These are phyloP conservation scores for Coprinopsis strossmayeri DNA, from an alignment of 768 basidiomycete genomes.

Conservation along the genomic window DNA sequence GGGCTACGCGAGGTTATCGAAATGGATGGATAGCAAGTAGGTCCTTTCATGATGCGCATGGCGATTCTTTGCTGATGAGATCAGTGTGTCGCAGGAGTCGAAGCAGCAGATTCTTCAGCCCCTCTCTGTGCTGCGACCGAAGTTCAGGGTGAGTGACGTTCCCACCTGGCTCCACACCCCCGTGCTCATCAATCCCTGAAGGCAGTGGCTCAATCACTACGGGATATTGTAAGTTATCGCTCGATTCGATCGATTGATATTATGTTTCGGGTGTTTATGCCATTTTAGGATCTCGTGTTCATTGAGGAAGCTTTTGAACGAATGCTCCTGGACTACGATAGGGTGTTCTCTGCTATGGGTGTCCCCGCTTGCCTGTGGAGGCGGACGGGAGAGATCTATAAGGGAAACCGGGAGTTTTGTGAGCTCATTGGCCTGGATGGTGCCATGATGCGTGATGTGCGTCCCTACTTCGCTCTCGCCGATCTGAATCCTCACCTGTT, in stretches of 20 bases:
- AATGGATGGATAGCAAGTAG: slow-evolving; percentile 95
- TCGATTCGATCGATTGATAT: neutral
- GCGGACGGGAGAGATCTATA: slow-evolving; percentile 97
- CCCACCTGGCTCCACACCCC: slow-evolving; percentile 3
- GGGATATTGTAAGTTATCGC: slow-evolving; percentile 52
- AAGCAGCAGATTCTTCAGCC: slow-evolving; percentile 90
- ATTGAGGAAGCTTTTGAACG: slow-evolving; percentile 98
- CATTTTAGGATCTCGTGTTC: slow-evolving; percentile 78
- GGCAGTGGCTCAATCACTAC: slow-evolving; percentile 80
- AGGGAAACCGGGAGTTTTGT: slow-evolving; percentile 94
- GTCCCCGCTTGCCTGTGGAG: slow-evolving; percentile 97
- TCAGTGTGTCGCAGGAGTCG: slow-evolving; percentile 82
- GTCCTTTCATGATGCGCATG: slow-evolving; percentile 12
- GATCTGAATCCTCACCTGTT: slow-evolving; percentile 3
- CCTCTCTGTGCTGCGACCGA: slow-evolving; percentile 76
- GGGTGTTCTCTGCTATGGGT: slow-evolving; percentile 92
- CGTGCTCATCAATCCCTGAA: slow-evolving; percentile 19
- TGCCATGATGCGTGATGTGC: slow-evolving; percentile 79
- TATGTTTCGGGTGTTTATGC: neutral
- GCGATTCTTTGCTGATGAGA: slow-evolving; percentile 5
- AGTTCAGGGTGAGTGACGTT: slow-evolving; percentile 58
- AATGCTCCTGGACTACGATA: slow-evolving; percentile 90
- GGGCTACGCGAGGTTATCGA: slow-evolving; percentile 83
- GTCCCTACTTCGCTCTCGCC: slow-evolving; percentile 16
- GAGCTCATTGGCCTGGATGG: slow-evolving; percentile 86